Evolutionary conservation across 2,329 filamentous ascomycete genomes (phyloP).

Genomic region (Calonectria crousiana): DNA sequence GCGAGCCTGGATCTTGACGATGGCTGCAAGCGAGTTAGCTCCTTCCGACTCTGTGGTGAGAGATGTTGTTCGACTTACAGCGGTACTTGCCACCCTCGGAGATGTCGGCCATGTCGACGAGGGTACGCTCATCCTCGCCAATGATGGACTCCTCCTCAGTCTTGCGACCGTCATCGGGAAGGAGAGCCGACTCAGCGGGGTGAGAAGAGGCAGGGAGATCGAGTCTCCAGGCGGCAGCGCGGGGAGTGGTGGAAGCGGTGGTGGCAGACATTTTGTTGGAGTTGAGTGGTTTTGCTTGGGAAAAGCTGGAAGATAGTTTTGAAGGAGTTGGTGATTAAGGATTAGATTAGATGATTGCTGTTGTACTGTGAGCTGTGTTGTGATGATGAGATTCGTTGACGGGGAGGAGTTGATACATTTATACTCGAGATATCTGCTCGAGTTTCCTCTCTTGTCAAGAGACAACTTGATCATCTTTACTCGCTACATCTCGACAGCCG

Average conservation of each 20-base stretch:
- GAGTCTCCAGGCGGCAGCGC: slow-evolving; percentile 29
- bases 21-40: slow-evolving; percentile 16
- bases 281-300: neutral
- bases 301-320: neutral
- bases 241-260: neutral
- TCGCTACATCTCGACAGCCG: neutral
- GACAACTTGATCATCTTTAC: neutral
- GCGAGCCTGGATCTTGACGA: slow-evolving; percentile 34
- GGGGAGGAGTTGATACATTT: neutral
- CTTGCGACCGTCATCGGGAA: slow-evolving; percentile 26
- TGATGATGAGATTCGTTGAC: neutral
- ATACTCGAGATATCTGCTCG: neutral
- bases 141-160: slow-evolving; percentile 25
- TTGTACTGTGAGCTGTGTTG: neutral
- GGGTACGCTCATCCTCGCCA: slow-evolving; percentile 19
- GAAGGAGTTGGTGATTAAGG: neutral
- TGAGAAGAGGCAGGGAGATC: slow-evolving; percentile 8
- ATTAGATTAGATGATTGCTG: slow-evolving; percentile 1
- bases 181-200: slow-evolving; percentile 17
- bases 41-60: neutral
- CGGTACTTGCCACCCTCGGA: slow-evolving; percentile 32
- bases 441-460: neutral
- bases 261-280: slow-evolving; percentile 6
- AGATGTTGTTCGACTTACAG: slow-evolving; percentile 11
- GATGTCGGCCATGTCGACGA: slow-evolving; percentile 24